Evolutionary conservation across 306 rosid species (phyloP).

Genomic region (Argentina anserina): DNA sequence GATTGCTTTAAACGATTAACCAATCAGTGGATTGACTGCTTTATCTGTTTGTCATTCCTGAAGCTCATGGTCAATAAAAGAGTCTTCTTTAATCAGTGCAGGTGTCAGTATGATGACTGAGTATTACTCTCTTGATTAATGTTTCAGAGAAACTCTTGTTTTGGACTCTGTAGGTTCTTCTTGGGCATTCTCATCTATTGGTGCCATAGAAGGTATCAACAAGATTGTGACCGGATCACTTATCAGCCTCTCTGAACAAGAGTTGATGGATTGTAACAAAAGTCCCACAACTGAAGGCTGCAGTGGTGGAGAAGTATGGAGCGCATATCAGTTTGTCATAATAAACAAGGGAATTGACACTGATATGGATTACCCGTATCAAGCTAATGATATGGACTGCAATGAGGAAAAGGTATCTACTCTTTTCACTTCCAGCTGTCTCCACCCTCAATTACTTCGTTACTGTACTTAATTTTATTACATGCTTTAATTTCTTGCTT

Average conservation of each 20-base stretch:
- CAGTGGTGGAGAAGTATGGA: constrained; percentile 73
- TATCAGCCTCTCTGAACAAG: constrained; percentile 80
- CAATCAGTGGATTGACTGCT: too few species aligned
- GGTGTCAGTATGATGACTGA: too few species aligned
- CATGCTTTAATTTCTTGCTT: neutral
- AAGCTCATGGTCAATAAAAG: too few species aligned
- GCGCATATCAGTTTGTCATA: constrained; percentile 65
- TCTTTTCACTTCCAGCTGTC: neutral
- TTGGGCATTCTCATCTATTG: constrained; percentile 88
- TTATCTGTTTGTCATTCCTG: too few species aligned
- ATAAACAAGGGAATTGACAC: constrained; percentile 76
- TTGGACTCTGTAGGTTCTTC: constrained; percentile 56
- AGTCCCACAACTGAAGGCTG: constrained; percentile 55
- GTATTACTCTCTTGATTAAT: too few species aligned
- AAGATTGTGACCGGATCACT: constrained; percentile 83
- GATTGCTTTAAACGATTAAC: too few species aligned
- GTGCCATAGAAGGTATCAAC: constrained; percentile 97
- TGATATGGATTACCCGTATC: constrained; percentile 70
- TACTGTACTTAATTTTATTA: neutral
- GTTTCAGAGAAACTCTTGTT: too few species aligned
- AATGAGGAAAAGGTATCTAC: constrained; percentile 50
- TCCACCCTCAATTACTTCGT: neutral
- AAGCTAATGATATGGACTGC: constrained; percentile 34
- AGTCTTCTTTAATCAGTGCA: too few species aligned
- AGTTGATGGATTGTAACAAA: constrained; percentile 75